A percentile compares a stretch with the other conserved stretches of the same genome.
Evolutionary conservation across 768 basidiomycete genomes (phyloP).

Genomic region (button mushroom (Agaricus bisporus)): DNA sequence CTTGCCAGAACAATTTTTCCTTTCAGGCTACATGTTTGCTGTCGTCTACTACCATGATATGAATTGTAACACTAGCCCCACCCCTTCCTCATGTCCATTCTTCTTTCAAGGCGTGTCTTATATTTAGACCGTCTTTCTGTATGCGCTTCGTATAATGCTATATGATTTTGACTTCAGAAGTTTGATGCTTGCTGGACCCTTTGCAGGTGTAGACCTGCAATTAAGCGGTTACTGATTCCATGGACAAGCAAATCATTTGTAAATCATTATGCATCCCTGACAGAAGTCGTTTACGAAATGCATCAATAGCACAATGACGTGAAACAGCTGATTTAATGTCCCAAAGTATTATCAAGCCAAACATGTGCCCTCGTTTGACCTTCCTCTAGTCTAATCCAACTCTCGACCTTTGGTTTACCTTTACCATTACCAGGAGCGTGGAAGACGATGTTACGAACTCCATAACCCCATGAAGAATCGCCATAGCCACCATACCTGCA

Average conservation of each 20-base stretch:
- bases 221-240: too few species aligned
- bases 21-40: not conserved
- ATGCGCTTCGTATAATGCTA: not conserved
- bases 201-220: too few species aligned
- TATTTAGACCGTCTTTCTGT: not conserved
- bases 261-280: too few species aligned
- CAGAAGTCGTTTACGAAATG: too few species aligned
- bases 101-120: not conserved
- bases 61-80: not conserved
- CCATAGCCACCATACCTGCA: constrained; percentile 68
- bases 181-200: too few species aligned
- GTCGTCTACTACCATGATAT: not conserved
- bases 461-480: constrained; percentile 49
- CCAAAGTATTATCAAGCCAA: constrained; percentile 37
- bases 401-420: constrained; percentile 30
- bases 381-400: constrained; percentile 60
- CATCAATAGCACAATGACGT: too few species aligned
- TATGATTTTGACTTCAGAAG: not conserved
- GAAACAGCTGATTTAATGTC: not conserved
- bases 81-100: not conserved
- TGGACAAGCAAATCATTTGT: too few species aligned
- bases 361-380: constrained; percentile 54
- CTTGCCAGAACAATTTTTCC: not conserved
- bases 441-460: constrained; percentile 61
- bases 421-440: constrained; percentile 17